These are phyloP conservation scores for Oryza glaberrima DNA, from an alignment of 176 grass and related monocot species.

Conservation along the genomic window DNA sequence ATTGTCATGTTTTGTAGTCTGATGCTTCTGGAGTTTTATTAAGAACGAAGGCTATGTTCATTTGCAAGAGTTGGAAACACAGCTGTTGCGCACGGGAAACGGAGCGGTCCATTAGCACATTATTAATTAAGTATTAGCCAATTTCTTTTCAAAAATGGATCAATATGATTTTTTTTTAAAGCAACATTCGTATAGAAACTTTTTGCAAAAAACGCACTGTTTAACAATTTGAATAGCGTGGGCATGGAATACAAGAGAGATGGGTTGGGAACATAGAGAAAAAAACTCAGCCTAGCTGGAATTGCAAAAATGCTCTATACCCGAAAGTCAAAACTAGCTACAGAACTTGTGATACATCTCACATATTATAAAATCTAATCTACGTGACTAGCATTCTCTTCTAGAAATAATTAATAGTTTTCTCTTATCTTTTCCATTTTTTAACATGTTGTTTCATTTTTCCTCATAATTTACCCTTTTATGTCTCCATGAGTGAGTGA, in stretches of 20 bases:
- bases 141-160: no score
- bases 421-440: not conserved
- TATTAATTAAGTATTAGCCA: no score
- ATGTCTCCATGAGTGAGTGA: not conserved
- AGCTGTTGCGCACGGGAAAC: no score
- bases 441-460: not conserved
- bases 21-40: not conserved
- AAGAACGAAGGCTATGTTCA: not conserved
- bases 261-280: no score
- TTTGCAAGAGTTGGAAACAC: no score
- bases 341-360: no score
- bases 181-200: no score
- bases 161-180: no score
- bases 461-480: not conserved
- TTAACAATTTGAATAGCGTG: no score
- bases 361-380: not conserved
- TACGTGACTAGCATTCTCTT: not conserved
- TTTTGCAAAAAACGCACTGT: no score
- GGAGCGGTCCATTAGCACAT: no score
- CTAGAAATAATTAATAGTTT: not conserved
- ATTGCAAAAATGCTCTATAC: not conserved
- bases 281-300: not conserved
- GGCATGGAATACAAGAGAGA: no score
- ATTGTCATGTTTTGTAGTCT: not conserved
- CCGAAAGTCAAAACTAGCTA: not conserved